Evolutionary conservation across 306 rosid species (phyloP).

Genomic region (Heteromeles arbutifolia): DNA sequence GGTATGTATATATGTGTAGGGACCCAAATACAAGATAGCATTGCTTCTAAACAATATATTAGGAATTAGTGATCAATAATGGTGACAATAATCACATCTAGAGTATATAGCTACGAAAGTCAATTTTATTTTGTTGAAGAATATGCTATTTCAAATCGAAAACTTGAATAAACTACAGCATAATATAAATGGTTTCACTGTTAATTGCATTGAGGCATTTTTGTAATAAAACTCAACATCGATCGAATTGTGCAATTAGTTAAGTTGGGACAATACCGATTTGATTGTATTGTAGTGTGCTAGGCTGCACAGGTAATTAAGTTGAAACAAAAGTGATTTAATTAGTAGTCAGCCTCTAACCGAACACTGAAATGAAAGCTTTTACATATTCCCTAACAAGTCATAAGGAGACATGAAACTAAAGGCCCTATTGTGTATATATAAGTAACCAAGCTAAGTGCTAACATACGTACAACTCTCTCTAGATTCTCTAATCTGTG

Average conservation of each 20-base stretch:
- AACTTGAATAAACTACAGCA: no score
- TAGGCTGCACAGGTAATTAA: no score
- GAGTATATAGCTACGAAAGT: background rate
- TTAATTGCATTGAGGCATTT: rapidly evolving
- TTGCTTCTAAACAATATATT: background rate
- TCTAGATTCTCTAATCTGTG: background rate
- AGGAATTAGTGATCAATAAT: background rate
- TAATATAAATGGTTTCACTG: no score
- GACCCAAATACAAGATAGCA: conserved; percentile 3
- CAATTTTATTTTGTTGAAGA: background rate
- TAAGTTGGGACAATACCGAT: no score
- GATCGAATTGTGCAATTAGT: no score
- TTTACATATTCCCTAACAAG: background rate
- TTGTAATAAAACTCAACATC: no score
- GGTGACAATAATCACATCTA: background rate
- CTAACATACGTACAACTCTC: background rate
- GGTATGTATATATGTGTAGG: background rate
- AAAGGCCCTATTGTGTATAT: background rate
- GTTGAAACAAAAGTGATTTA: no score
- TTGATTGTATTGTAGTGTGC: no score
- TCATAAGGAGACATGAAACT: background rate
- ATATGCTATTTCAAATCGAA: no score
- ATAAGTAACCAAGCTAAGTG: background rate
- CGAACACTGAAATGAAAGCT: no score
- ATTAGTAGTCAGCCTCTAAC: no score